Base-by-base conservation (phyloP, 129 eudicot genomes). In the Centaurea solstitialis region DNA sequence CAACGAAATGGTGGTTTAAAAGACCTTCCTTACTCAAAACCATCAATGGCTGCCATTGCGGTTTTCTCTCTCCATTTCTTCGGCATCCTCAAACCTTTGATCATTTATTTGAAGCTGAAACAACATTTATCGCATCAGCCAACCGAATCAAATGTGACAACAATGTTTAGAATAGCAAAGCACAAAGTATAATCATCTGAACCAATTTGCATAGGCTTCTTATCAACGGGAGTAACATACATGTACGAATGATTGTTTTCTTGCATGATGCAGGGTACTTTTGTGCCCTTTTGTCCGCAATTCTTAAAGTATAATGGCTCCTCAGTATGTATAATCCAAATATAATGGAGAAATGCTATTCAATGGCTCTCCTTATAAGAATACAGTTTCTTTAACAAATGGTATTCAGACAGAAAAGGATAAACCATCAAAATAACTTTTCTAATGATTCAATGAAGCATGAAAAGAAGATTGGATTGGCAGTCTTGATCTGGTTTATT, bases 31-130 rank as follows among this genome's bases (percentile, higher is more conserved):
- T 45, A 41, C 71, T 40, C 17, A 5, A 20, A 28, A 67, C 87
- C 85, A 91, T 41, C 70, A 74, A 80, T 70, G 82, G 38, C 71
- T 81, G 8, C 72, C 74, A 72, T 75, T 75, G 79, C 83, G 81
- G 3, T 53, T 74, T 5, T 87, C 94, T 61, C 82, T 79, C 76
- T 88, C 93, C 92, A 87, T 90, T 75, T 94, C 98, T 74, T 94
- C 98, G 2, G 97, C 94, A 85, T 94, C 98, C 84, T 94, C 97
- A 71, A 94, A 94, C 38, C 96, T 85, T 67, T 90, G 87, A 62
- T 94, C 98, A 37, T 89, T 87, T 41, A 94, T 89, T 67, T 89
- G 98, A 88, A 94, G 94, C 97, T 94, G 39, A 30, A 64, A 78
- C 30, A 61, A 17, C 2, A 22, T 53, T 53, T 17, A 0, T 57